Conservation (phyloP, 495 filamentous ascomycete genomes). For the Aspergillus biplanus region DNA sequence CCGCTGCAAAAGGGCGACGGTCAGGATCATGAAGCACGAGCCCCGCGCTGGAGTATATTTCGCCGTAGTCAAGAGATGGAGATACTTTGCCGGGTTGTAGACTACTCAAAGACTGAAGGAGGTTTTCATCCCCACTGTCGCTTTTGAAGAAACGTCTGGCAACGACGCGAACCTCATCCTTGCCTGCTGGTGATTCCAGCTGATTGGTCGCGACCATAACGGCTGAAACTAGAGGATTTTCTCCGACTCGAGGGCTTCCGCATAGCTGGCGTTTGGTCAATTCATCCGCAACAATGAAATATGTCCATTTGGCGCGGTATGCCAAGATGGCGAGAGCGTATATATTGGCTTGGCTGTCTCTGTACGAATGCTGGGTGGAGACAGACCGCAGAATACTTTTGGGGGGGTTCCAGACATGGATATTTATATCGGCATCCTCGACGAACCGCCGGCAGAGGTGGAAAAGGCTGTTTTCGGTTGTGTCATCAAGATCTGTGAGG, state of each 20-base stretch:
- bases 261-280: constrained; percentile 9
- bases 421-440: not conserved
- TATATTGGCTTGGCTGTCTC: constrained; percentile 7
- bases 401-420: not conserved
- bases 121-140: not conserved
- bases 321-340: constrained; percentile 14
- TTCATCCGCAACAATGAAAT: constrained; percentile 13
- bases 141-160: not conserved
- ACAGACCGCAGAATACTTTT: not conserved
- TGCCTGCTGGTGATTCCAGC: not conserved
- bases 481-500: too few species aligned
- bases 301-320: not conserved
- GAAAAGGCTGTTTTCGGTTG: too few species aligned
- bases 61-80: too few species aligned
- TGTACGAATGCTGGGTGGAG: not conserved
- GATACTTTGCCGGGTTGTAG: not conserved
- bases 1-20: constrained; percentile 3
- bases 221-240: constrained; percentile 5
- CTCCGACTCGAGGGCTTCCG: constrained; percentile 1
- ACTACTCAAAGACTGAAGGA: not conserved
- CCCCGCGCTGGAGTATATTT: not conserved
- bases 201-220: constrained; percentile 6
- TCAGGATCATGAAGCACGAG: constrained; percentile 14
- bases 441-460: too few species aligned
- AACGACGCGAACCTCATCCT: constrained; percentile 11